Evolutionary conservation across 805 yeast genomes (phyloP).

Genomic region (Zygosaccharomyces bisporus): DNA sequence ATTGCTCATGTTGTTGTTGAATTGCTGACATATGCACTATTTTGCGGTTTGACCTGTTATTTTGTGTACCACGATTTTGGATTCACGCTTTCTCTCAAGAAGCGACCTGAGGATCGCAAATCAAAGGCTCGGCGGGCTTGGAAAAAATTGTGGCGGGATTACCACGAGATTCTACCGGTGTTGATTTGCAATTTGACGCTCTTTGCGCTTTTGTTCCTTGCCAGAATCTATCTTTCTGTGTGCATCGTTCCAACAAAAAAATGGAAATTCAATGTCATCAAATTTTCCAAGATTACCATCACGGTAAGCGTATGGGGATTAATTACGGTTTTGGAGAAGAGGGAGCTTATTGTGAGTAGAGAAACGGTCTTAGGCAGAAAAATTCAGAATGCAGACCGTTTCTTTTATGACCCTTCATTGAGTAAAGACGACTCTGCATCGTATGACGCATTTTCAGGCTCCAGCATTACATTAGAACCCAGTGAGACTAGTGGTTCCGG

Average conservation of each 20-base stretch:
- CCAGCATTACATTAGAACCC: not conserved
- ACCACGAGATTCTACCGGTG: conserved; percentile 30
- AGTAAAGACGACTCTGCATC: conserved; percentile 12
- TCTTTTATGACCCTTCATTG: conserved; percentile 28
- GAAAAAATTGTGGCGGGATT: conserved; percentile 25
- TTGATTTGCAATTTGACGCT: conserved; percentile 23
- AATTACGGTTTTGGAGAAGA: conserved; percentile 30
- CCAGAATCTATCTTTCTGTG: conserved; percentile 18
- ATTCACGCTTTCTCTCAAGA: conserved; percentile 24
- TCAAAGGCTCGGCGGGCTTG: conserved; percentile 12
- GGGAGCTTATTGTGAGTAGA: conserved; percentile 26
- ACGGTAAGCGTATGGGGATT: conserved; percentile 36
- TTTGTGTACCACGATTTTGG: conserved; percentile 30
- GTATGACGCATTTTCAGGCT: not conserved
- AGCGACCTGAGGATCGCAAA: conserved; percentile 7
- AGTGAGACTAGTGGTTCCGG: not conserved
- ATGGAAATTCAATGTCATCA: conserved; percentile 27
- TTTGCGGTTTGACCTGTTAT: conserved; percentile 15
- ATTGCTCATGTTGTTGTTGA: conserved; percentile 13
- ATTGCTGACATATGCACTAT: conserved; percentile 16
- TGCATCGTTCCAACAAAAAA: conserved; percentile 5
- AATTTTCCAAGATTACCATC: conserved; percentile 26
- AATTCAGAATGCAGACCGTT: conserved; percentile 29
- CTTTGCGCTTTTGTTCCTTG: conserved; percentile 18
- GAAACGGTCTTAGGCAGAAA: conserved; percentile 34